phyloP scores from a whole-genome alignment of 768 basidiomycete species.

The Termitomyces eurrhizus region DNA sequence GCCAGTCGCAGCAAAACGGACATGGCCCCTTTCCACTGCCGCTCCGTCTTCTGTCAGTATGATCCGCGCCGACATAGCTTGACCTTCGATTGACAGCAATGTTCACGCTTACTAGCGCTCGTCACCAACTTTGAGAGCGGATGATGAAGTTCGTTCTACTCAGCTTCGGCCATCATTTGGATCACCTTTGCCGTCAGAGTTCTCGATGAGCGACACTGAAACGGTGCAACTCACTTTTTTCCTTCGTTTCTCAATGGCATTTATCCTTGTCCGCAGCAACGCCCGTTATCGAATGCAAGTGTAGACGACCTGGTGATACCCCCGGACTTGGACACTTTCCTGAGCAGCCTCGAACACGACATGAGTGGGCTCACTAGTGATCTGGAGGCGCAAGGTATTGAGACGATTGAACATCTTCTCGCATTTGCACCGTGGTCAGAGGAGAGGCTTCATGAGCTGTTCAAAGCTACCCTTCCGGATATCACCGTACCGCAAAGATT shows the following conservation, averaged over 20 bases:
- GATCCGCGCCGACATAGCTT: not conserved
- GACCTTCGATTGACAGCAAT: not conserved
- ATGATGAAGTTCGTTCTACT: not conserved
- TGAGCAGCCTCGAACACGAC: conserved; percentile 8
- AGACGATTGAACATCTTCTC: conserved; percentile 5
- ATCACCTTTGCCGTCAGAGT: not conserved
- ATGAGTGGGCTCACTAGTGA: not conserved
- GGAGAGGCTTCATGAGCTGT: conserved; percentile 7
- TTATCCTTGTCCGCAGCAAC: not conserved
- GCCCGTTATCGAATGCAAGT: not conserved
- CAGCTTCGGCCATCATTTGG: too few relatives aligned
- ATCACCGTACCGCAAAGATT: conserved; percentile 9
- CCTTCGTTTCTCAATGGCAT: not conserved
- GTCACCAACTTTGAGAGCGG: not conserved
- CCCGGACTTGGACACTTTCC: conserved; percentile 2
- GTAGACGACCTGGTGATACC: not conserved
- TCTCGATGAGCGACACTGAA: not conserved
- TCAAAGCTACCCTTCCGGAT: conserved; percentile 9
- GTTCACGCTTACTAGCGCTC: not conserved
- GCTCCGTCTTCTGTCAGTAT: not conserved
- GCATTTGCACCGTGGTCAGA: conserved; percentile 10
- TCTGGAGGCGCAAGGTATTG: conserved; percentile 5
- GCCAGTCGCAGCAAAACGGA: not conserved
- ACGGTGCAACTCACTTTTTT: not conserved
- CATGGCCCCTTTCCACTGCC: conserved; percentile 9